Evolutionary conservation across 2,329 filamentous ascomycete species (phyloP), one percentile per base, ranked within the genome.

Genomic region (Bipolaris gigantea): DNA sequence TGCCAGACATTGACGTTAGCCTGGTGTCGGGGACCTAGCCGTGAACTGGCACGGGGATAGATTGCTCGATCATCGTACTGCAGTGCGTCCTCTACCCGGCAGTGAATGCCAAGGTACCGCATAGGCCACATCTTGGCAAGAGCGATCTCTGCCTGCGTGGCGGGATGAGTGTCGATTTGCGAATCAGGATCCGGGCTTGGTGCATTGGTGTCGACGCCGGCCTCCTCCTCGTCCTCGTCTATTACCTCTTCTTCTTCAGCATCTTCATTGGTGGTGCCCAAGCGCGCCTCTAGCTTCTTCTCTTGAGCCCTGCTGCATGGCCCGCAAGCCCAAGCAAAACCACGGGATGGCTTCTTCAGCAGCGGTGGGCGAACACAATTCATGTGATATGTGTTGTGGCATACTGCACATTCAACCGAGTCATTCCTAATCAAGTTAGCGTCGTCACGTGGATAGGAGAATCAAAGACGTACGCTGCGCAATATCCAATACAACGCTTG

Each of bases 261-360:
- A 30, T 85, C 84, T 4, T 76, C 75, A 13, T 75, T 77, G 30
- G 75, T 69, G 34, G 80, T 81, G 40, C 84, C 83, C 23, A 89
- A 76, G 43, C 92, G 87, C 55, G 92, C 91, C 78, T 97, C 92
- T 25, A 97, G 80, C 74, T 90, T 95, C 64, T 90, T 87, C 75
- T 97, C 94, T 72, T 96, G 92, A n/a, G 91, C 92, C 67, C 93
- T 88, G 74, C 92, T 97, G 76, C 94, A 99, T 55, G 93, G 89
- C 50, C 90, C 94, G 75, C 94, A 99, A 27, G 94, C 93, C 94
- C 94, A 99, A 4, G 92, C 94, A 76, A 99, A 99, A 35, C 94
- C 94, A 75, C 94, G 88, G 42, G 93, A 96, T 18, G 94, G 94
- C 76, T 99, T 99, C 76, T 97, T 99, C 48, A 92, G 83, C 59